A percentile compares a stretch with the other conserved stretches of the same genome.
These are phyloP conservation scores for Sporothrix brasiliensis DNA, from an alignment of 2,329 filamentous ascomycete species.

Conservation along the genomic window DNA sequence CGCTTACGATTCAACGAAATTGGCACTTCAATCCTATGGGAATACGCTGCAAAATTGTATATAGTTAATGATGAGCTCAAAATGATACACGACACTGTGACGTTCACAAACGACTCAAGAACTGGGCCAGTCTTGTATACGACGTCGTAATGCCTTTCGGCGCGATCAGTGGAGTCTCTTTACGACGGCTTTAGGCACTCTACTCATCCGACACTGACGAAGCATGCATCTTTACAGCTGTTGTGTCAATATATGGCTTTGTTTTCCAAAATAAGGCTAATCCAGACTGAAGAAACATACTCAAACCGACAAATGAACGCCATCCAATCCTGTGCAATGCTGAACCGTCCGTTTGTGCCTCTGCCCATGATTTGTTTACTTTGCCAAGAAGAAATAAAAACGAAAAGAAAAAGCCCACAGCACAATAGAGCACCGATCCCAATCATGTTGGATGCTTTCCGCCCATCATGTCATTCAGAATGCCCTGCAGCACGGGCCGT, in stretches of 20 bases:
- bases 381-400: no score
- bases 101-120: no score
- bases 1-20: no score
- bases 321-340: constrained; percentile 7
- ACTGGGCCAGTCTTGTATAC: no score
- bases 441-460: constrained; percentile 8
- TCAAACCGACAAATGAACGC: background rate
- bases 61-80: no score
- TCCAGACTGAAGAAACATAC: background rate
- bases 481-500: constrained; percentile 71
- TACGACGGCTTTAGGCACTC: background rate
- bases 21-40: no score
- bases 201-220: background rate
- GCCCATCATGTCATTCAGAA: constrained; percentile 70
- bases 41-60: no score
- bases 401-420: background rate
- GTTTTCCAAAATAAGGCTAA: background rate
- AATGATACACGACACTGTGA: no score
- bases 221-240: background rate
- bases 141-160: background rate
- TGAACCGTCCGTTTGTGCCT: background rate
- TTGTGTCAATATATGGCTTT: background rate
- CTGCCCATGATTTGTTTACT: no score
- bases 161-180: constrained; percentile 1
- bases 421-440: background rate